Evolutionary conservation across 345 rosid genomes (phyloP).

Genomic region (Salix purpurea): DNA sequence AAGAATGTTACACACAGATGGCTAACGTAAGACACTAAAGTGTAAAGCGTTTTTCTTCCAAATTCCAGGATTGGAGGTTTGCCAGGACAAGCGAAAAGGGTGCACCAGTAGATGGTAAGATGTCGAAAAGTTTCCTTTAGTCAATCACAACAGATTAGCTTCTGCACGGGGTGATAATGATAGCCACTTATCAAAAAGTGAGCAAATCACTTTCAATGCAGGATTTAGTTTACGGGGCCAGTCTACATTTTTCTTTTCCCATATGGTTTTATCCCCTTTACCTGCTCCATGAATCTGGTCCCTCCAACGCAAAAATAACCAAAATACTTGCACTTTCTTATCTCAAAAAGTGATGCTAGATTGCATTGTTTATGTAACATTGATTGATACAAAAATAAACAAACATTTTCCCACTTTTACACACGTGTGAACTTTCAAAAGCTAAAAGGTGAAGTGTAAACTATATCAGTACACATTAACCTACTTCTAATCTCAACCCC

Average conservation of each 20-base stretch:
- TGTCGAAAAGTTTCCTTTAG: neutral
- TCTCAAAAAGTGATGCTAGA: conserved; percentile 6
- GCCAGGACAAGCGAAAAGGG: neutral
- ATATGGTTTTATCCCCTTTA: neutral
- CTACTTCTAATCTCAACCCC: conserved; percentile 7
- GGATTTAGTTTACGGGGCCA: neutral
- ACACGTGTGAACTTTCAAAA: conserved; percentile 16
- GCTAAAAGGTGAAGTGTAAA: neutral
- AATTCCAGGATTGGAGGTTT: neutral
- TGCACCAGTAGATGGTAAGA: neutral
- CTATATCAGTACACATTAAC: conserved; percentile 13
- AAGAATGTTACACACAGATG: neutral
- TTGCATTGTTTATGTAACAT: neutral
- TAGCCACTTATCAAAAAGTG: neutral
- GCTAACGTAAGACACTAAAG: neutral
- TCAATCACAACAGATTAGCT: neutral
- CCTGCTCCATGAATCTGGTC: neutral
- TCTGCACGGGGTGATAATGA: neutral
- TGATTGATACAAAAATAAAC: conserved; percentile 10
- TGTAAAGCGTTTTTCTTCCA: neutral
- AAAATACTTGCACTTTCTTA: neutral
- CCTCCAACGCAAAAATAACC: neutral
- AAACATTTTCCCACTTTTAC: conserved; percentile 23
- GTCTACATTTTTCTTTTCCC: neutral
- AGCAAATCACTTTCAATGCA: neutral